Percentiles rank a stretch among this genome's conserved stretches.
Evolutionary conservation across 331 rosid genomes (phyloP).

Genomic region (Quercus phellos): DNA sequence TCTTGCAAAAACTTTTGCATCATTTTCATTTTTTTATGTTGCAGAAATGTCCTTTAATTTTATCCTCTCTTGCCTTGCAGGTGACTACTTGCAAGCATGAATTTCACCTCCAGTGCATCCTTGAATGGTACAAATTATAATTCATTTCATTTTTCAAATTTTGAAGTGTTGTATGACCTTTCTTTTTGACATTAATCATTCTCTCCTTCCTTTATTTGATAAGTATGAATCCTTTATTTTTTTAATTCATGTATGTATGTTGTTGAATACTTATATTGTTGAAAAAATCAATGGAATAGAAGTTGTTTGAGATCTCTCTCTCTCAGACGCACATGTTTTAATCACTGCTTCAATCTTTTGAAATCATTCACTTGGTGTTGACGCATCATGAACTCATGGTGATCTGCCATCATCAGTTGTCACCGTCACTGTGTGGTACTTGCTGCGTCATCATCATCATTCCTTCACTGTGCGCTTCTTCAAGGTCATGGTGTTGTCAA

Average conservation of each 20-base stretch:
- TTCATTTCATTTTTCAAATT: neutral
- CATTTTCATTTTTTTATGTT: neutral
- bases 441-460: no score
- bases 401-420: no score
- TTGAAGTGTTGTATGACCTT: neutral
- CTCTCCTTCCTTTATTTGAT: neutral
- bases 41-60: neutral
- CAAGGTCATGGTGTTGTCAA: no score
- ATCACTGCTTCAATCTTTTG: no score
- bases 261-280: neutral
- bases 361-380: no score
- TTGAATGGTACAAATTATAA: slow-evolving; percentile 67
- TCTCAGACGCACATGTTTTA: no score
- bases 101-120: slow-evolving; percentile 93
- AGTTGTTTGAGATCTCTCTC: neutral
- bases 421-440: no score
- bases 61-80: slow-evolving; percentile 37
- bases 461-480: no score
- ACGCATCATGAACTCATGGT: no score
- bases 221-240: neutral
- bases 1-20: neutral
- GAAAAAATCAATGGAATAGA: neutral
- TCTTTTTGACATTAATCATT: neutral
- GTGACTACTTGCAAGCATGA: slow-evolving; percentile 79
- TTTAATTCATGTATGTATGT: neutral